Conservation (phyloP, 1,284 basidiomycete genomes). For the Melampsora larici-populina region DNA sequence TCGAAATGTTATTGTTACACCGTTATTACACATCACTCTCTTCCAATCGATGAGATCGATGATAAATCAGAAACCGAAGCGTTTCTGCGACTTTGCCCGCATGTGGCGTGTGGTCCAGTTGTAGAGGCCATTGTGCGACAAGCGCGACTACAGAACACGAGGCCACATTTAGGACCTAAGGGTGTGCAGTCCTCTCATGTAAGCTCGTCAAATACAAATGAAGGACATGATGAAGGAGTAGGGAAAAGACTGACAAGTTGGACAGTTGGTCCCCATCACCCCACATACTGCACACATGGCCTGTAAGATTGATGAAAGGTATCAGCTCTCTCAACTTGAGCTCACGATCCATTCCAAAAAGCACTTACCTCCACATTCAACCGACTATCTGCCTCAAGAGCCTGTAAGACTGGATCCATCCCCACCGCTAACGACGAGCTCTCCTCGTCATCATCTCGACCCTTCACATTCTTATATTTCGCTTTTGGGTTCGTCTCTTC, state of each 20-base stretch:
- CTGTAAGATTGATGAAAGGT: background rate
- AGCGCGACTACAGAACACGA: slow-evolving; percentile 21
- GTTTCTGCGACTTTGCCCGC: background rate
- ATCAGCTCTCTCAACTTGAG: background rate
- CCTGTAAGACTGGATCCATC: slow-evolving; percentile 19
- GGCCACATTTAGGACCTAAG: slow-evolving; percentile 24
- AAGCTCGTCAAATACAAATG: background rate
- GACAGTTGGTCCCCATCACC: slow-evolving; percentile 14
- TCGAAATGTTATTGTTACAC: no score
- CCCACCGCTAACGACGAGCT: background rate
- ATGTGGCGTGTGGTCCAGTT: background rate
- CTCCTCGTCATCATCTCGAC: background rate
- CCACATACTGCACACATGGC: slow-evolving; percentile 20
- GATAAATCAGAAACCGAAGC: slow-evolving; percentile 5
- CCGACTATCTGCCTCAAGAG: slow-evolving; percentile 21
- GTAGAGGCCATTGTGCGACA: background rate
- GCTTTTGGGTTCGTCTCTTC: no score
- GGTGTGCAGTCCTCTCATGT: no score
- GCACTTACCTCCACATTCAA: slow-evolving; percentile 7
- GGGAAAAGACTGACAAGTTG: background rate
- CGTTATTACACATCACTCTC: background rate
- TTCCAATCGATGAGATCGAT: slow-evolving; percentile 3
- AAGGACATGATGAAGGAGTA: background rate
- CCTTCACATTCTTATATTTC: no score
- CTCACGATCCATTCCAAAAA: background rate